Conservation (phyloP, 2,329 filamentous ascomycete genomes). For the Fusarium verrucosum region DNA sequence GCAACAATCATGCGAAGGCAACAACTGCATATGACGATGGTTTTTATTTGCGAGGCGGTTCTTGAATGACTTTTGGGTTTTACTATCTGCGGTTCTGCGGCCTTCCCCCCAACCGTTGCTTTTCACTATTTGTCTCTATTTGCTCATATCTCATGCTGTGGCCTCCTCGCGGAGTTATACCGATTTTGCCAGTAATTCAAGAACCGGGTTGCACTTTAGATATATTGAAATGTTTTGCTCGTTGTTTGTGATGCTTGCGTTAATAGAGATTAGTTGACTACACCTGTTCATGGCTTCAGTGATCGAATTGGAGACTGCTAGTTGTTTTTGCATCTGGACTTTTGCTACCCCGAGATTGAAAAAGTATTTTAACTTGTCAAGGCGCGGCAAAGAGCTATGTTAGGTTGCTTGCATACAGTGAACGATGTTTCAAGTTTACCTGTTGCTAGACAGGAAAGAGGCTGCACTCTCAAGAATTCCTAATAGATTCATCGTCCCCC, state of each 20-base stretch:
- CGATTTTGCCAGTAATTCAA: constrained; percentile 45
- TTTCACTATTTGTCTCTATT: constrained; percentile 37
- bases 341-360: background rate
- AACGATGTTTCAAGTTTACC: background rate
- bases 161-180: constrained; percentile 44
- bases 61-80: constrained; percentile 45
- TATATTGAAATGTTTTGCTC: constrained; percentile 14
- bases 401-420: background rate
- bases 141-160: constrained; percentile 35
- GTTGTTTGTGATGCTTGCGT: background rate
- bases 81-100: constrained; percentile 33
- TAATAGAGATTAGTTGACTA: background rate
- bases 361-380: no score
- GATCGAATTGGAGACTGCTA: background rate
- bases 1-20: constrained; percentile 25
- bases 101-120: constrained; percentile 26
- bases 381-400: background rate
- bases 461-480: background rate
- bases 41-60: constrained; percentile 44
- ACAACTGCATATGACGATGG: constrained; percentile 43
- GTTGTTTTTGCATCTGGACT: background rate
- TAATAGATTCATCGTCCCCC: background rate
- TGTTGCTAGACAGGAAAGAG: background rate
- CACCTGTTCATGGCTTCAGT: background rate
- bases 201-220: constrained; percentile 37